Conservation (phyloP, 768 basidiomycete genomes). For the Russula virescens region DNA sequence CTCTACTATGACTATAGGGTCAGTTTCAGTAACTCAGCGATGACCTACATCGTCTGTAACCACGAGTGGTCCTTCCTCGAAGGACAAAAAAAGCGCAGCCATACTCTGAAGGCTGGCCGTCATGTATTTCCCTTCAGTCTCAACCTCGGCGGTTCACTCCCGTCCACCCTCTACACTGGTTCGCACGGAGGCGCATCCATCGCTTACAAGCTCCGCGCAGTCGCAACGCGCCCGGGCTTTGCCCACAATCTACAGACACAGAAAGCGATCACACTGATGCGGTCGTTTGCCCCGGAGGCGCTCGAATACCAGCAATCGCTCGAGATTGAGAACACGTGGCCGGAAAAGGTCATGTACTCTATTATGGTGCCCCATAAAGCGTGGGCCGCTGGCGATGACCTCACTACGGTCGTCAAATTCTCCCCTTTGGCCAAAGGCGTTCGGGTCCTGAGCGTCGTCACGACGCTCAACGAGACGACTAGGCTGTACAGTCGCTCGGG, state of each 20-base stretch:
- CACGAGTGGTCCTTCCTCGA: conserved; percentile 94
- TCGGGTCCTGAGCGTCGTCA: conserved; percentile 57
- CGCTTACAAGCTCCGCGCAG: conserved; percentile 85
- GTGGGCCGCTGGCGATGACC: conserved; percentile 83
- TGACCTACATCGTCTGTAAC: conserved; percentile 61
- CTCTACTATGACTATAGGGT: conserved; percentile 29
- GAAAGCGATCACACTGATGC: conserved; percentile 58
- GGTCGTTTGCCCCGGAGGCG: conserved; percentile 73
- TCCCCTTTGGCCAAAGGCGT: conserved; percentile 83
- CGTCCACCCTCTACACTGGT: conserved; percentile 62
- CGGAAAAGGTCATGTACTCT: conserved; percentile 93
- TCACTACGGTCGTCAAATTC: conserved; percentile 82
- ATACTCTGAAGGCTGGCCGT: conserved; percentile 93
- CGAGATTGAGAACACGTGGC: conserved; percentile 97
- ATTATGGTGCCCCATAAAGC: conserved; percentile 94
- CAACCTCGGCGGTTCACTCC: conserved; percentile 77
- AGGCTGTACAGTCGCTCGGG: conserved; percentile 53
- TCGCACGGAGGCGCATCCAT: conserved; percentile 58
- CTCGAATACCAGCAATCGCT: conserved; percentile 95
- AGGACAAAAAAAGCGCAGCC: conserved; percentile 67
- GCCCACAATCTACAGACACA: conserved; percentile 60
- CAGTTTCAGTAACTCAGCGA: conserved; percentile 40
- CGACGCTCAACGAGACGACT: conserved; percentile 67
- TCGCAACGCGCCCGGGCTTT: conserved; percentile 72
- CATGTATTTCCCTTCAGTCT: conserved; percentile 92